Base-by-base conservation (phyloP, 1,139 yeast genomes). In the Suhomyces guaymorum region DNA sequence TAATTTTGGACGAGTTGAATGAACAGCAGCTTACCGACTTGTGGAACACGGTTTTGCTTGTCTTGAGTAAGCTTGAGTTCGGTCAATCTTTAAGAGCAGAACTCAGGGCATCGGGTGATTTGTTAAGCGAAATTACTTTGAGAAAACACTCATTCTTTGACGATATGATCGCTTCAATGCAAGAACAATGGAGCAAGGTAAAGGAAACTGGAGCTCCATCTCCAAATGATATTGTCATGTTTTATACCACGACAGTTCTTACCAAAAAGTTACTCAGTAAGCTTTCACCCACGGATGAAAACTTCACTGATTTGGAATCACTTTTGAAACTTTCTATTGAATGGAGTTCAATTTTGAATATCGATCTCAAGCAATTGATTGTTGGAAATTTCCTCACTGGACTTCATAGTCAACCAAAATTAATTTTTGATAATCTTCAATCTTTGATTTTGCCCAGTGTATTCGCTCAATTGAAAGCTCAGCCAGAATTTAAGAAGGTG, bases 361-460 rank as follows among this genome's bases (percentile, higher is more conserved):
- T 63, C 38, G 65, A 69, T 41, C 54, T 65, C 44, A 77, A 82
- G 46, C 84, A 80, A 51, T 66, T 78, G 14, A 74, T 83, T 2
- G 64, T 81, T 26, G 73, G 80, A 8, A 78, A 83, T 11, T 57
- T 83, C 33, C 71, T 80, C 10, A 72, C 85, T 4, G 80, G 81
- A 0, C 61, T 80, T 21, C 84, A 80, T 56, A 80, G 74, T 23
- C 47, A 46, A 23, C 49, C 49, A 8, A 21, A 13, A 3, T 28
- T 46, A 11, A 35, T 48, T 10, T 39, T 47, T 24, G 43, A 46
- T 3, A 38, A 41, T 15, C 42, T 48, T 7, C 33, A 38, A 4
- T 21, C 32, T 3, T 39, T 39, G 12, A 47, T 54, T 7, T 56
- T 83, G 26, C 80, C 83, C 0, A 54, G 61, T 2, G 59, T 85